Base-by-base conservation (phyloP, 257 asterid genomes). In the Gardenia jasminoides region DNA sequence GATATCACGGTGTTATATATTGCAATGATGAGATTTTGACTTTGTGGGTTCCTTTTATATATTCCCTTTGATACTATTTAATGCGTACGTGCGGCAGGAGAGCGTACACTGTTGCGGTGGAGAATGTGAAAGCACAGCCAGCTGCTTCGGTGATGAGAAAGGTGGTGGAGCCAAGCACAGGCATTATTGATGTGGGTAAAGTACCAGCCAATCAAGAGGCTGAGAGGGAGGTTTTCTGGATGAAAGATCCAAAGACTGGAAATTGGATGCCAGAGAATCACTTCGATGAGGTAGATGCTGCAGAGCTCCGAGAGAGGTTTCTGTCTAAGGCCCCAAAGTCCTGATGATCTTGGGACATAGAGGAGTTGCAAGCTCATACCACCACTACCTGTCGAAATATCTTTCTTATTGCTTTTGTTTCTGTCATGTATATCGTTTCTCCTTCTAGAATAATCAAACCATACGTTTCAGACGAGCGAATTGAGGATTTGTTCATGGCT, bases 231-330 rank as follows among this genome's bases (percentile, higher is more conserved):
- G 89, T 75, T 17, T 79, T 71, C 69, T 89, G 91, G 90, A 88
- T 88, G 93, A 85, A 83, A 80, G 88, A 89, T 66, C 91, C 91
- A 3, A 84, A 82, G 72, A 82, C 86, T 12, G 91, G 90, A 62
- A 77, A 88, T 74, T 88, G 88, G 92, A 47, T 82, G 1, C 92
- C 93, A 20, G 90, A 89, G 82, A 82, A 39, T 59, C 88, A 86
- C 82, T 86, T 89, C 56, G 61, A 43, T 31, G 76, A 78, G 30
- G 80, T 85, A 12, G 86, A 86, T n/a, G 82, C 24, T 10, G 88
- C 75, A 3, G 93, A 88, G 28, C 86, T 85, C 65, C 77, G 89
- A 72, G 56, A 70, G 30, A 83, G 85, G 70, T 80, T 89, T 67
- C 72, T 46, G 61, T 61, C 44, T 72, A 76, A 36, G 50, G 31